A percentile compares a stretch with the other conserved stretches of the same genome.
These are phyloP conservation scores for Stemphylium vesicarium DNA, from an alignment of 2,329 filamentous ascomycete species.

Conservation along the genomic window DNA sequence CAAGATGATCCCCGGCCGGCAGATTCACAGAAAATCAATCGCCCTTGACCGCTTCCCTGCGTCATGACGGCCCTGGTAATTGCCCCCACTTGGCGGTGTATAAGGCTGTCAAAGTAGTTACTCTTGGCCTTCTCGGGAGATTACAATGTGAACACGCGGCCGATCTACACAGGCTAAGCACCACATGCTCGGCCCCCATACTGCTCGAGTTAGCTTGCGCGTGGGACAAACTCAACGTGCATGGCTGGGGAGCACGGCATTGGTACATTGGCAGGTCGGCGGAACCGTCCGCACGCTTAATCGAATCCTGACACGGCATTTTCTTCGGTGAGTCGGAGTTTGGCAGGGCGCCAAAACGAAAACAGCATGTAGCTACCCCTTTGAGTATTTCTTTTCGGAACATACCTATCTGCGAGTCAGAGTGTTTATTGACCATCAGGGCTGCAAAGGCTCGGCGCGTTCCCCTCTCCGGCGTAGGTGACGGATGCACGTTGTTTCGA, in stretches of 20 bases:
- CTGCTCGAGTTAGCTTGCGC: neutral
- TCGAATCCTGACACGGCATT: slow-evolving; percentile 3
- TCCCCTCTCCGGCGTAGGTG: neutral
- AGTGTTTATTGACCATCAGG: neutral
- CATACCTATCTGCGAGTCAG: slow-evolving; percentile 3
- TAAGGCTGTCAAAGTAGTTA: neutral
- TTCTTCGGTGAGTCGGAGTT: neutral
- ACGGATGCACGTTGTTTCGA: no score
- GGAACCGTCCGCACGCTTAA: neutral
- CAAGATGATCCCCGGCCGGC: neutral
- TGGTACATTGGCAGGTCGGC: neutral
- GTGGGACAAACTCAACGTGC: slow-evolving; percentile 2
- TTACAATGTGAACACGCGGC: slow-evolving; percentile 6
- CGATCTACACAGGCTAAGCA: slow-evolving; percentile 3
- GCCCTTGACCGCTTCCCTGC: neutral
- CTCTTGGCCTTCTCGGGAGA: neutral
- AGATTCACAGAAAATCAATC: neutral
- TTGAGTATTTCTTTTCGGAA: neutral
- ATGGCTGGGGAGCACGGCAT: slow-evolving; percentile 4
- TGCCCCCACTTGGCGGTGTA: no score
- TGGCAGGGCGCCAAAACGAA: neutral
- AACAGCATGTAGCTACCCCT: neutral
- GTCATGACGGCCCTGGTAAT: no score
- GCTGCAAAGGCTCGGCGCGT: neutral
- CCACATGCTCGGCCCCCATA: neutral